Conservation (phyloP, 2,329 filamentous ascomycete species). For the Lachnellula occidentalis region DNA sequence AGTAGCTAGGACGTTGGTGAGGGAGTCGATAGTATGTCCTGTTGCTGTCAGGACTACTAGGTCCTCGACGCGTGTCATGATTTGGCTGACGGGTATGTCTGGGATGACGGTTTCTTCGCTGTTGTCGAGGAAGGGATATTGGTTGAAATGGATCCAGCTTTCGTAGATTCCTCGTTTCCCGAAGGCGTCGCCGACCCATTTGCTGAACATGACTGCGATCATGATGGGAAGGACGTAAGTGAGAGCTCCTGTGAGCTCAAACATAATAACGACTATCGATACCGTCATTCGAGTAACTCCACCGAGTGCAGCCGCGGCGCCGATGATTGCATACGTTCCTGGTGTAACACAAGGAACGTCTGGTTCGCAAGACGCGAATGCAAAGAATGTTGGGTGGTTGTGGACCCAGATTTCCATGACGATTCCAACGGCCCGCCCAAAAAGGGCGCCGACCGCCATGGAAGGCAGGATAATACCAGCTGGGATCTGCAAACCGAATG, state of each 20-base stretch:
- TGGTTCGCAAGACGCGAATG: slow-evolving; percentile 76
- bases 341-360: slow-evolving; percentile 86
- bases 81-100: slow-evolving; percentile 76
- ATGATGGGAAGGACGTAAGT: slow-evolving; percentile 98
- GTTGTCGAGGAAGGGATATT: slow-evolving; percentile 93
- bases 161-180: slow-evolving; percentile 93
- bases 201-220: slow-evolving; percentile 96
- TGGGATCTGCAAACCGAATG: slow-evolving; percentile 90
- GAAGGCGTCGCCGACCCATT: slow-evolving; percentile 97
- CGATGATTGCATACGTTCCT: slow-evolving; percentile 93
- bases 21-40: slow-evolving; percentile 76
- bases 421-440: slow-evolving; percentile 83
- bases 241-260: slow-evolving; percentile 91
- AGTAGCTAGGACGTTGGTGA: slow-evolving; percentile 64
- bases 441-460: slow-evolving; percentile 90
- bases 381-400: slow-evolving; percentile 68
- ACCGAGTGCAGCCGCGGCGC: slow-evolving; percentile 87
- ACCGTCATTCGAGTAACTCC: slow-evolving; percentile 96
- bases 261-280: slow-evolving; percentile 98
- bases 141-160: slow-evolving; percentile 93
- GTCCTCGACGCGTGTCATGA: slow-evolving; percentile 92
- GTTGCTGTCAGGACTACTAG: slow-evolving; percentile 81
- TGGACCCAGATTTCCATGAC: slow-evolving; percentile 83
- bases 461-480: slow-evolving; percentile 94
- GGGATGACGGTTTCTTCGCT: slow-evolving; percentile 73